Evolutionary conservation across 768 basidiomycete genomes (phyloP).

Genomic region (Phaeolepiota aurea): DNA sequence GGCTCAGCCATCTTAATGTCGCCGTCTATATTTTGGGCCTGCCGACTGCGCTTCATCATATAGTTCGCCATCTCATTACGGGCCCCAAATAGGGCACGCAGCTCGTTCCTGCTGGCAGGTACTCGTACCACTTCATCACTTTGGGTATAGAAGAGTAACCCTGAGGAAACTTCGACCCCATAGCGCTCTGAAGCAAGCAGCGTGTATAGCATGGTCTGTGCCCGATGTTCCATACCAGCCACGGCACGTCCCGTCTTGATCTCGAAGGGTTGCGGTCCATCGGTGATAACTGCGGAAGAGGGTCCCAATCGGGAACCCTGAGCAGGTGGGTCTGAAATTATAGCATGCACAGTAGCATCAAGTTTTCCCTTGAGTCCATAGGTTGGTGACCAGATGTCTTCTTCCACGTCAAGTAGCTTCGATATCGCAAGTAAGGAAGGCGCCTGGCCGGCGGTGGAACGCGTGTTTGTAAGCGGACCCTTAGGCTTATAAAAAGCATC

Average conservation of each 20-base stretch:
- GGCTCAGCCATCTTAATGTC: slow-evolving; percentile 8
- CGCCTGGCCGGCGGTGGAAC: slow-evolving; percentile 37
- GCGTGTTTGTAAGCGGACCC: slow-evolving; percentile 62
- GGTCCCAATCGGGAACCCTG: slow-evolving; percentile 4
- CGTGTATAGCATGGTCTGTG: slow-evolving; percentile 97
- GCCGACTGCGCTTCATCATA: slow-evolving; percentile 45
- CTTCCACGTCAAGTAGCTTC: slow-evolving; percentile 81
- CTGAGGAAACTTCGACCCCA: slow-evolving; percentile 68
- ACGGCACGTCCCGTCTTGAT: slow-evolving; percentile 88
- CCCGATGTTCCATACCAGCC: slow-evolving; percentile 84
- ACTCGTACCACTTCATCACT: slow-evolving; percentile 82
- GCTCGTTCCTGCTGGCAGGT: slow-evolving; percentile 70
- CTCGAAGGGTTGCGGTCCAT: slow-evolving; percentile 71
- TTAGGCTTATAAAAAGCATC: slow-evolving; percentile 35
- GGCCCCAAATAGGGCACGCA: slow-evolving; percentile 71
- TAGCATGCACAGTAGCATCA: slow-evolving; percentile 77
- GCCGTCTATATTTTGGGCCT: slow-evolving; percentile 7
- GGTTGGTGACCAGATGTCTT: slow-evolving; percentile 95
- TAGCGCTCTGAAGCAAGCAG: slow-evolving; percentile 89
- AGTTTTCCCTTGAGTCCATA: slow-evolving; percentile 95
- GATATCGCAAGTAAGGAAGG: slow-evolving; percentile 62
- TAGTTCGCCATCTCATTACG: slow-evolving; percentile 83
- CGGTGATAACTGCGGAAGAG: slow-evolving; percentile 9
- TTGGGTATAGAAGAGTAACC: slow-evolving; percentile 92
- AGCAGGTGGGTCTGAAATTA: slow-evolving; percentile 41